phyloP scores from a whole-genome alignment of 1,139 yeast genomes.

The Sugiyamaella castrensis region DNA sequence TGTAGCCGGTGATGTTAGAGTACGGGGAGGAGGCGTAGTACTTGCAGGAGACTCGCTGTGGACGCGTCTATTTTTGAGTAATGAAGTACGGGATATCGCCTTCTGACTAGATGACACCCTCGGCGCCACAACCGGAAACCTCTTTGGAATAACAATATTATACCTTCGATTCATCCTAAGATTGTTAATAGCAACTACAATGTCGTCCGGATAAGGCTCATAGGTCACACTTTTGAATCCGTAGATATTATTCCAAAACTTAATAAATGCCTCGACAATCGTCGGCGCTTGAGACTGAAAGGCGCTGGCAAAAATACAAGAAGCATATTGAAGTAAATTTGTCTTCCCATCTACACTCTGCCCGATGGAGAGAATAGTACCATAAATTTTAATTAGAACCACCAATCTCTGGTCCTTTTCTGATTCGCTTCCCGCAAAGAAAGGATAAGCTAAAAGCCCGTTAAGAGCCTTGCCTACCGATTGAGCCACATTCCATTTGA shows the following conservation, averaged over 20 bases:
- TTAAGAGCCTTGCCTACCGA: not conserved
- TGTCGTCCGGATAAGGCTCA: conserved; percentile 16
- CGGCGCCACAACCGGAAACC: conserved; percentile 18
- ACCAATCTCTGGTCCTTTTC: conserved; percentile 2
- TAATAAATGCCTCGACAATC: conserved; percentile 4
- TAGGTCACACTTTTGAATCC: conserved; percentile 8
- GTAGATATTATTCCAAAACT: conserved; percentile 16
- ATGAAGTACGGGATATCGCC: not conserved
- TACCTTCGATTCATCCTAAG: conserved; percentile 3
- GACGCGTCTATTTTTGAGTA: too few relatives aligned
- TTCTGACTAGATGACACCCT: conserved; percentile 1
- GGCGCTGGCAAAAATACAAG: conserved; percentile 3
- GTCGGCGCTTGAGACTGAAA: conserved; percentile 1
- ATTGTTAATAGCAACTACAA: conserved; percentile 16
- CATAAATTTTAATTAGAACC: not conserved
- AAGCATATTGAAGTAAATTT: conserved; percentile 3
- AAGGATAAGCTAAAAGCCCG: not conserved
- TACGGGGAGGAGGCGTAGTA: too few relatives aligned
- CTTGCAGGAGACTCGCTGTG: too few relatives aligned
- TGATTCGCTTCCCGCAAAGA: too few relatives aligned
- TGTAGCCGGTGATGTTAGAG: too few relatives aligned
- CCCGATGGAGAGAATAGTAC: conserved; percentile 1
- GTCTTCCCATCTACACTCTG: not conserved
- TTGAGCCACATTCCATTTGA: not conserved
- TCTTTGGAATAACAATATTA: conserved; percentile 12